A percentile compares a stretch with the other conserved stretches of the same genome.
Evolutionary conservation across 805 yeast species (phyloP).

Genomic region (Gaillardinia entomophila): DNA sequence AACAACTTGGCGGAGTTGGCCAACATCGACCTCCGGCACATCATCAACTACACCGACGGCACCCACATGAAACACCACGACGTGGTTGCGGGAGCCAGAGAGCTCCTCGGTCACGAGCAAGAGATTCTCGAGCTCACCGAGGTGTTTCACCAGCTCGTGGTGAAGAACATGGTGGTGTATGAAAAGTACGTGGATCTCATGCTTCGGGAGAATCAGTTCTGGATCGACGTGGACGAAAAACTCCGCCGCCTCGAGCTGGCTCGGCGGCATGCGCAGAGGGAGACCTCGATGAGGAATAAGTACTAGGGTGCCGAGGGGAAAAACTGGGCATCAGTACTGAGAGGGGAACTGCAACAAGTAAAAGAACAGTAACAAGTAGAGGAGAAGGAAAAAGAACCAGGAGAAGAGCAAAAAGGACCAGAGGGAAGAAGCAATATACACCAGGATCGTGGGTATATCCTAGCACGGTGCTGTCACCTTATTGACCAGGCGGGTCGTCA

Average conservation of each 20-base stretch:
- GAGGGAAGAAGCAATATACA: too few species aligned
- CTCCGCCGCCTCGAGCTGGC: not conserved
- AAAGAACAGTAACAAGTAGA: too few species aligned
- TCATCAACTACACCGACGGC: conserved; percentile 12
- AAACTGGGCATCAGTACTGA: too few species aligned
- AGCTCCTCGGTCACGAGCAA: conserved; percentile 3
- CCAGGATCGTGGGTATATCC: too few species aligned
- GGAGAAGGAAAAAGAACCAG: too few species aligned
- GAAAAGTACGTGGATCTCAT: conserved; percentile 19
- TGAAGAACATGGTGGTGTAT: conserved; percentile 23
- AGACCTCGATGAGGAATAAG: too few species aligned
- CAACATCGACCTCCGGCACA: conserved; percentile 13
- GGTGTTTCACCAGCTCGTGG: conserved; percentile 15
- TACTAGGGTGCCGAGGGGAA: not conserved
- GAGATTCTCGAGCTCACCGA: conserved; percentile 10
- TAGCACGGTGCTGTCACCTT: too few species aligned
- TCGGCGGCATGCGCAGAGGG: too few species aligned
- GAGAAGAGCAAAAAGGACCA: too few species aligned
- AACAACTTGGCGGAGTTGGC: conserved; percentile 16
- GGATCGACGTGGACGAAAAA: conserved; percentile 18
- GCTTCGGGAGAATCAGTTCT: conserved; percentile 18
- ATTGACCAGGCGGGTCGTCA: too few species aligned
- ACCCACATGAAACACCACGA: conserved; percentile 12
- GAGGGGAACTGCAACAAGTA: too few species aligned
- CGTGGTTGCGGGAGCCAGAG: conserved; percentile 6